Evolutionary conservation across 106 monocot genomes (phyloP).

Genomic region (Acanthochlamys bracteata): DNA sequence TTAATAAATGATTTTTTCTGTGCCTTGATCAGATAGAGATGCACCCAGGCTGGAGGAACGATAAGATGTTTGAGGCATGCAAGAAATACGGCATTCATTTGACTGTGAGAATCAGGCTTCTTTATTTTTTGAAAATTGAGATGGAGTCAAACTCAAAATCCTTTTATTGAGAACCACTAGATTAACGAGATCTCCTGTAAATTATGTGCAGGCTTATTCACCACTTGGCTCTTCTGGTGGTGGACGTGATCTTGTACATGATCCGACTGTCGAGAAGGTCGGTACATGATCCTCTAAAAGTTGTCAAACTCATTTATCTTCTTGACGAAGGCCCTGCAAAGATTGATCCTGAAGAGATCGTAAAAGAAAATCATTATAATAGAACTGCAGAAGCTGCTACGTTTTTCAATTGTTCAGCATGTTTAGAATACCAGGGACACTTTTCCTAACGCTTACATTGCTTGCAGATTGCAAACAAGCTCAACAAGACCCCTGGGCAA

Average conservation of each 20-base stretch:
- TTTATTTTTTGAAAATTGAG: no score
- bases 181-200: neutral
- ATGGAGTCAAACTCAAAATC: no score
- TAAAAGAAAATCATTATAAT: no score
- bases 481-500: conserved; percentile 52
- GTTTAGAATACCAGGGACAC: no score
- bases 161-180: no score
- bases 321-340: neutral
- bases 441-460: neutral
- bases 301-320: no score
- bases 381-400: no score
- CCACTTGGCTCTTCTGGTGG: conserved; percentile 28
- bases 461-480: conserved; percentile 39
- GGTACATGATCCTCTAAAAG: no score
- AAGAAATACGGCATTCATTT: conserved; percentile 44
- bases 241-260: conserved; percentile 30
- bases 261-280: conserved; percentile 36
- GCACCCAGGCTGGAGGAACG: conserved; percentile 61
- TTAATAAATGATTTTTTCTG: no score
- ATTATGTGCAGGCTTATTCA: conserved; percentile 40
- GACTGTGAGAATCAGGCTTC: conserved; percentile 4
- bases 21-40: conserved; percentile 36
- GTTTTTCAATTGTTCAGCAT: no score
- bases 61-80: conserved; percentile 40
- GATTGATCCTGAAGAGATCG: no score